Evolutionary conservation across 805 yeast species (phyloP).

Genomic region (Pichia sporocuriosa): DNA sequence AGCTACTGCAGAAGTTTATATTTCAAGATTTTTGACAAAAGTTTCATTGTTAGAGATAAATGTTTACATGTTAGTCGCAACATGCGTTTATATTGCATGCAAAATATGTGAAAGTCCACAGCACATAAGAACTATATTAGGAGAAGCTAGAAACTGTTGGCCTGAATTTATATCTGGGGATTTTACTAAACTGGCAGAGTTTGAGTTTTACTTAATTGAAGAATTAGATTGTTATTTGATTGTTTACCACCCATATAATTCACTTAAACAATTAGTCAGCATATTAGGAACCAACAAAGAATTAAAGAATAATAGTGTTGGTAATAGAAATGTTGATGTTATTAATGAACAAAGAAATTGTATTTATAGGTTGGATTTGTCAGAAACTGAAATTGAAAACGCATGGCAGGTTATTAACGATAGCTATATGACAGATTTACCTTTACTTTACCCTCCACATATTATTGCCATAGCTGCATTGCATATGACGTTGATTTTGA

Average conservation of each 20-base stretch:
- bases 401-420: constrained; percentile 90
- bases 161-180: constrained; percentile 93
- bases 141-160: constrained; percentile 87
- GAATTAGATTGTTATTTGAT: constrained; percentile 69
- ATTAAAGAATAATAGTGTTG: neutral
- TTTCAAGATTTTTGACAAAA: constrained; percentile 67
- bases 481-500: constrained; percentile 49
- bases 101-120: constrained; percentile 95
- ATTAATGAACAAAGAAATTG: neutral
- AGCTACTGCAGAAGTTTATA: constrained; percentile 82
- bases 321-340: neutral
- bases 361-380: constrained; percentile 25
- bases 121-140: constrained; percentile 75
- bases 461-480: constrained; percentile 75
- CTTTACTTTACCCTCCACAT: constrained; percentile 82
- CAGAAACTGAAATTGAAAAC: constrained; percentile 69
- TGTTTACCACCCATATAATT: constrained; percentile 70
- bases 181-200: constrained; percentile 85
- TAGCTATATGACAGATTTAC: constrained; percentile 80
- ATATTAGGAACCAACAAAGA: constrained; percentile 18
- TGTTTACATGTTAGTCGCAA: constrained; percentile 70
- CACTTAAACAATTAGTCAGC: constrained; percentile 47
- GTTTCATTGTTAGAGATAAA: constrained; percentile 78
- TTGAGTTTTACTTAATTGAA: constrained; percentile 89
- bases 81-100: constrained; percentile 84